Percentiles rank a stretch among this genome's conserved stretches.
Evolutionary conservation across 768 basidiomycete species (phyloP).

Genomic region (Phylloporus sp.): DNA sequence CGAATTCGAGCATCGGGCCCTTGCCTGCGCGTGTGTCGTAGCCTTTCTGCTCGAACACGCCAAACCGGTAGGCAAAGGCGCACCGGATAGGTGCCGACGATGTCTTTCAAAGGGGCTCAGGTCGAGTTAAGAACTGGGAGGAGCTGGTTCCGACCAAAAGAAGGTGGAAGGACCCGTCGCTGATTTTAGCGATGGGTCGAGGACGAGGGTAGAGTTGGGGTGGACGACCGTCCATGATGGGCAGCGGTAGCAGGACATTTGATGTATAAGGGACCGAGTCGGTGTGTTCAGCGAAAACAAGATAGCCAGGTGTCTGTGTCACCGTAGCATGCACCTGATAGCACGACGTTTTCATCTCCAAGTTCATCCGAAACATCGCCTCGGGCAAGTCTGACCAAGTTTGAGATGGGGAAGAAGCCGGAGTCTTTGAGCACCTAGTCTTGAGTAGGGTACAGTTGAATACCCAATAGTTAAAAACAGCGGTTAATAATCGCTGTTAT

Average conservation of each 20-base stretch:
- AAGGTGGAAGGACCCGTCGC: conserved; percentile 50
- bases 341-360: too few relatives aligned
- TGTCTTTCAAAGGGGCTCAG: conserved; percentile 71
- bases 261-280: conserved; percentile 27
- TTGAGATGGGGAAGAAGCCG: too few relatives aligned
- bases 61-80: conserved; percentile 96
- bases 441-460: too few relatives aligned
- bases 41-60: conserved; percentile 91
- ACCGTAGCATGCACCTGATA: too few relatives aligned
- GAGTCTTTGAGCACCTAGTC: too few relatives aligned
- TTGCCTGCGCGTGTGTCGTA: conserved; percentile 38
- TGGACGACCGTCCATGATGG: conserved; percentile 27
- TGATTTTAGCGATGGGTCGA: conserved; percentile 29
- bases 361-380: too few relatives aligned
- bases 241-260: conserved; percentile 28
- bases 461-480: too few relatives aligned
- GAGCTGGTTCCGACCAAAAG: conserved; percentile 79
- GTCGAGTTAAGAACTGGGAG: conserved; percentile 77
- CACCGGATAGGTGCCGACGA: conserved; percentile 91
- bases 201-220: conserved; percentile 43
- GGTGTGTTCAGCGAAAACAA: too few relatives aligned
- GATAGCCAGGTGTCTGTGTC: too few relatives aligned
- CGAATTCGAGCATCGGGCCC: conserved; percentile 89
- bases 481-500: too few relatives aligned
- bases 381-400: too few relatives aligned